Evolutionary conservation across 129 eudicot genomes (phyloP).

Genomic region (Tagetes erecta): DNA sequence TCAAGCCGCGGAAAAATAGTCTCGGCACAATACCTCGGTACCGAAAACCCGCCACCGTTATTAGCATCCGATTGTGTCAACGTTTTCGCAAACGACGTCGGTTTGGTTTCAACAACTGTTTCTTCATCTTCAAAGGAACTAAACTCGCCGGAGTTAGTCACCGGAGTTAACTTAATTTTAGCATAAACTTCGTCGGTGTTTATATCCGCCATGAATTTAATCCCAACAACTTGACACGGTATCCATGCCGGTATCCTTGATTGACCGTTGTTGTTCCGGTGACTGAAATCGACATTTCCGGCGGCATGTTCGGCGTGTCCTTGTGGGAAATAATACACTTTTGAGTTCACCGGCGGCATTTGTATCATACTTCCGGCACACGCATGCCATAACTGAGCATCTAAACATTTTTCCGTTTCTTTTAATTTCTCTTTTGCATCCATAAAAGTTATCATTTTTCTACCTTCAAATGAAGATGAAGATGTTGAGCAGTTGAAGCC

Average conservation of each 20-base stretch:
- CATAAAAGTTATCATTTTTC: slow-evolving; percentile 72
- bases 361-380: slow-evolving; percentile 99
- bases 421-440: slow-evolving; percentile 74
- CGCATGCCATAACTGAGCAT: slow-evolving; percentile 98
- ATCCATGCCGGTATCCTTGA: slow-evolving; percentile 66
- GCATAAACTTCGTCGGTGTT: slow-evolving; percentile 89
- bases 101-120: slow-evolving; percentile 60
- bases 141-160: slow-evolving; percentile 39
- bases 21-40: slow-evolving; percentile 94
- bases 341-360: slow-evolving; percentile 75
- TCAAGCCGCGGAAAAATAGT: slow-evolving; percentile 90
- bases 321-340: slow-evolving; percentile 82
- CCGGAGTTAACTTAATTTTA: slow-evolving; percentile 60
- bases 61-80: slow-evolving; percentile 94
- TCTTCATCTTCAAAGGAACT: slow-evolving; percentile 47
- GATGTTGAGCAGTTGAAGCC: no score
- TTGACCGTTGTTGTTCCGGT: slow-evolving; percentile 28
- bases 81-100: slow-evolving; percentile 88
- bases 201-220: slow-evolving; percentile 77
- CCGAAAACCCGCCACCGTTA: slow-evolving; percentile 98
- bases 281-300: slow-evolving; percentile 66
- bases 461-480: background rate
- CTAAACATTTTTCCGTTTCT: slow-evolving; percentile 68
- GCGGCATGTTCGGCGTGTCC: slow-evolving; percentile 91
- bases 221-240: slow-evolving; percentile 54